Evolutionary conservation across 768 basidiomycete genomes (phyloP), one percentile per base, ranked within the genome.

Genomic region (Hemileccinum impolitum): DNA sequence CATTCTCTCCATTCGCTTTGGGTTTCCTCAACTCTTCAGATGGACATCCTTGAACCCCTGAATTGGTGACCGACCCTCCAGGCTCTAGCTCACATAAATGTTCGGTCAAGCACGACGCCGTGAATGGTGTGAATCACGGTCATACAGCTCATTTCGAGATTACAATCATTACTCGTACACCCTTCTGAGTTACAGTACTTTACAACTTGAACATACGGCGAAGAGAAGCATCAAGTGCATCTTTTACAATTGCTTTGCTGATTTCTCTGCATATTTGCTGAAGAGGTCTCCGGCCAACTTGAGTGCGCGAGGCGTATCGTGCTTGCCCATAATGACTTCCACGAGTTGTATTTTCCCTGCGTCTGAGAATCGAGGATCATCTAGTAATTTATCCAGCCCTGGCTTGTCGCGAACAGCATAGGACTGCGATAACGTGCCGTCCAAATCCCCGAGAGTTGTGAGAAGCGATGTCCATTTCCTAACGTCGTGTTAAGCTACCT

Each of bases 301-400:
- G 53, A 91, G 70, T 34, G 79, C 76, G 31, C 73, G 68, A 4
- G 91, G 91, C 0, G 87, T 87, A 63, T 94, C 91, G 23, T 76
- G 66, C 53, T 74, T 76, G 21, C 73, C 78, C 87, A 94, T 90
- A 51, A 84, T 67, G 9, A 94, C 78, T 68, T 94, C 91, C 14
- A 93, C 85, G 31, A 93, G 70, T 60, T 90, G 87, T 43, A 89
- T 82, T 67, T 78, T 79, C 46, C 81, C 73, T 3, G 86, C 82
- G 18, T 59, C 71, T 3, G 73, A 77, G 61, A 96, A 94, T 8
- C 70, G 62, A 3, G 69, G 49, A 61, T 87, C 75, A 6, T 81
- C 74, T 49, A 98, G 76, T 13, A 98, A 75, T 3, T 66, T 67
- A 26, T 81, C 76, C 10, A 96, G 73, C 65, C 89, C 89, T 8